phyloP scores from a whole-genome alignment of 2,329 filamentous ascomycete genomes.

The Hymenotorrendiella dingleyae region DNA sequence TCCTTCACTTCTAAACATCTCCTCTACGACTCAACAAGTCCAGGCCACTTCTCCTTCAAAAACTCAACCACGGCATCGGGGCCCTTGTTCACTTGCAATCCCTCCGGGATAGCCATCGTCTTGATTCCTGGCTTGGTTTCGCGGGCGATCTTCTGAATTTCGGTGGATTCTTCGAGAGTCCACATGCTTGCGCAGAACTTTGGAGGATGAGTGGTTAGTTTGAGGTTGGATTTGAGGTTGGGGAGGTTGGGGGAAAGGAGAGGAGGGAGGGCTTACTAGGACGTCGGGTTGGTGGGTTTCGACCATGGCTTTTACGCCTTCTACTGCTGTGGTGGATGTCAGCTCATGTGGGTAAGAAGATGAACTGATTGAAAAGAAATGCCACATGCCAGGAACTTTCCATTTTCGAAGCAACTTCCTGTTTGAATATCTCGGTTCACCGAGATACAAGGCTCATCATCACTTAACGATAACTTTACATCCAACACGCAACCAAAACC shows the following conservation, averaged over 20 bases:
- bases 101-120: slow-evolving; percentile 47
- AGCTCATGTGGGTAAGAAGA: background rate
- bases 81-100: slow-evolving; percentile 46
- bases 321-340: slow-evolving; percentile 38
- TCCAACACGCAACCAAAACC: too few relatives aligned
- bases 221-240: background rate
- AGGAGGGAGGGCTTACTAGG: slow-evolving; percentile 36
- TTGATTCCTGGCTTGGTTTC: slow-evolving; percentile 41
- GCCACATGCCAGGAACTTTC: too few relatives aligned
- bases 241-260: background rate
- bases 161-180: slow-evolving; percentile 40
- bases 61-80: slow-evolving; percentile 51
- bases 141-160: slow-evolving; percentile 40
- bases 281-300: slow-evolving; percentile 46
- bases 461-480: too few relatives aligned
- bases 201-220: too few relatives aligned
- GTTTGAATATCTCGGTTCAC: too few relatives aligned
- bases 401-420: too few relatives aligned
- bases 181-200: slow-evolving; percentile 57
- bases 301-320: slow-evolving; percentile 49
- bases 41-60: slow-evolving; percentile 35
- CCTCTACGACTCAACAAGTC: slow-evolving; percentile 12
- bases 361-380: background rate
- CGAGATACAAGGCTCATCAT: too few relatives aligned
- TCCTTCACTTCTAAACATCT: background rate